These are phyloP conservation scores for Venturia asperata DNA, from an alignment of 2,329 filamentous ascomycete species.

Conservation along the genomic window DNA sequence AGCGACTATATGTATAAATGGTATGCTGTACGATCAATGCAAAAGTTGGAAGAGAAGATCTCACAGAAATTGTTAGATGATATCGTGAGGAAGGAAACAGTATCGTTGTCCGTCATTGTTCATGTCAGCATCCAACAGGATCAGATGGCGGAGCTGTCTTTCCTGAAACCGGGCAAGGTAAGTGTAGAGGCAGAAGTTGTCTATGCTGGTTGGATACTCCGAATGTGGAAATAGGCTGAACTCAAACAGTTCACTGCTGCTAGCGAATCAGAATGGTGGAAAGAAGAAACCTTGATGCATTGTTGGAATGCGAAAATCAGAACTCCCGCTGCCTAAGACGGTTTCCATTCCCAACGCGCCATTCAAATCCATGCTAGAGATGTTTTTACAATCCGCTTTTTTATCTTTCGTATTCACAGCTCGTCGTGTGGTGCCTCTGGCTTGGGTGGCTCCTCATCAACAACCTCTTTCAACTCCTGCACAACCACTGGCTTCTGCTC, in stretches of 20 bases:
- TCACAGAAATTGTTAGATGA: neutral
- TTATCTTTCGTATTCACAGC: neutral
- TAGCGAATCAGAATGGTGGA: neutral
- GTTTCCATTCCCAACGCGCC: neutral
- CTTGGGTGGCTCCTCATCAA: constrained; percentile 9
- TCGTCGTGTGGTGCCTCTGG: constrained; percentile 11
- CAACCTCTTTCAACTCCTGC: neutral
- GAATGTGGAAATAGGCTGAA: neutral
- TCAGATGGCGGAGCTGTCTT: neutral
- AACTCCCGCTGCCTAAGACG: neutral
- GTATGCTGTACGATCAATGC: neutral
- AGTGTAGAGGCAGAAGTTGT: neutral
- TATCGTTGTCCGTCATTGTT: neutral
- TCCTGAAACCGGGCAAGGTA: neutral
- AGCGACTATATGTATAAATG: neutral
- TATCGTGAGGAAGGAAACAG: neutral
- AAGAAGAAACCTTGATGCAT: neutral
- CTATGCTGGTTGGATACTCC: neutral
- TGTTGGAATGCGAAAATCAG: neutral
- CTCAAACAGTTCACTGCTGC: neutral
- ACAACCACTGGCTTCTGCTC: constrained; percentile 5
- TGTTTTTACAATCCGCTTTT: neutral
- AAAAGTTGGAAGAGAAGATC: neutral
- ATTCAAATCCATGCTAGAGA: neutral
- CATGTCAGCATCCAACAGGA: neutral